Evolutionary conservation across 768 basidiomycete genomes (phyloP).

Genomic region (Lactarius psammicola): DNA sequence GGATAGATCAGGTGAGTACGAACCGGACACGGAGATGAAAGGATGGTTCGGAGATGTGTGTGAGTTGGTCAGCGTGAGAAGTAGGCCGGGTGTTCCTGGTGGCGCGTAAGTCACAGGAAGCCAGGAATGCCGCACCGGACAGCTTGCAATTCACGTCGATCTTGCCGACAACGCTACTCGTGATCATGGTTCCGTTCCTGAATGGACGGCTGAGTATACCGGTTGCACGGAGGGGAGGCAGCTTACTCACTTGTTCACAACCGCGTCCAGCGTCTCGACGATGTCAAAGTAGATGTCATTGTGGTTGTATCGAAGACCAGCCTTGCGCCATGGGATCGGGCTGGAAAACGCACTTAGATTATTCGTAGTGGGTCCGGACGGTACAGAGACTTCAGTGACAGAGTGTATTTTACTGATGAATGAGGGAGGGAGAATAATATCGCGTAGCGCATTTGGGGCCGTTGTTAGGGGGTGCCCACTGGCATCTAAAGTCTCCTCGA

Average conservation of each 20-base stretch:
- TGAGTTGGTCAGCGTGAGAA: constrained; percentile 62
- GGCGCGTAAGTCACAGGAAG: background rate
- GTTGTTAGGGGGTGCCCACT: constrained; percentile 92
- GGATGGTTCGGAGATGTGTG: constrained; percentile 53
- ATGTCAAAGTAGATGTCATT: constrained; percentile 96
- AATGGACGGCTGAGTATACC: background rate
- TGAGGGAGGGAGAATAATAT: constrained; percentile 91
- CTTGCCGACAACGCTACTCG: constrained; percentile 68
- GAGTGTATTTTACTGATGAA: constrained; percentile 56
- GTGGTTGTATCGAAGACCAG: constrained; percentile 75
- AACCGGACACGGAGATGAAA: constrained; percentile 95
- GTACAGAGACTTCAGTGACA: constrained; percentile 48
- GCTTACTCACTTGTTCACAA: constrained; percentile 68
- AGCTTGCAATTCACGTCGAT: constrained; percentile 76
- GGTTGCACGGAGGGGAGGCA: background rate
- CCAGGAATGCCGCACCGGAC: constrained; percentile 53
- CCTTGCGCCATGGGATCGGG: constrained; percentile 91
- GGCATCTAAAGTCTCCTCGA: constrained; percentile 94
- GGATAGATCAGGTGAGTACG: constrained; percentile 29
- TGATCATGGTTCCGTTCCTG: constrained; percentile 68
- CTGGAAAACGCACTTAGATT: constrained; percentile 64
- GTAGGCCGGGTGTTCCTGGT: constrained; percentile 84
- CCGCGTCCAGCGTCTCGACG: constrained; percentile 73
- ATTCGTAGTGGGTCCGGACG: constrained; percentile 32
- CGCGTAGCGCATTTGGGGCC: constrained; percentile 82